Percentiles rank a stretch among this genome's conserved stretches.
Conservation (phyloP, 805 yeast species). For the Dipodascus geniculatus region DNA sequence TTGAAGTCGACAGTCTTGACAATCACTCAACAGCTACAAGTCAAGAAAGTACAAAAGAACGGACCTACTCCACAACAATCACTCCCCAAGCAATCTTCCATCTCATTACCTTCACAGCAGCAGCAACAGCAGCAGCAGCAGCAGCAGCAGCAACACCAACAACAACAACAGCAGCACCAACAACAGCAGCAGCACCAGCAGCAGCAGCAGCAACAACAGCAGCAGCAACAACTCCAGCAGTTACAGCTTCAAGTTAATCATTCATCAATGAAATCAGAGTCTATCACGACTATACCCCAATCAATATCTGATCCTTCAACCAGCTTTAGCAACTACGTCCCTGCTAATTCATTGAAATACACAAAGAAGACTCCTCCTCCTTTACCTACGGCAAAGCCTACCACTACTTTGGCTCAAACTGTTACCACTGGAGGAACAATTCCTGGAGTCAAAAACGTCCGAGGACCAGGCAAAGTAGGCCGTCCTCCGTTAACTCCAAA, state of each 20-base stretch:
- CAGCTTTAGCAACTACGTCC: not conserved
- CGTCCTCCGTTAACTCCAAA: not conserved
- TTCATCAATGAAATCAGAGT: not conserved
- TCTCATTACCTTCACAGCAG: too few species aligned
- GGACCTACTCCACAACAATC: not conserved
- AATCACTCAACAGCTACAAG: slow-evolving; percentile 7
- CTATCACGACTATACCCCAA: not conserved
- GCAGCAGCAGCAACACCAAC: too few species aligned
- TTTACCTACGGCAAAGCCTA: not conserved
- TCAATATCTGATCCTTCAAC: not conserved
- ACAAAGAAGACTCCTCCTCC: not conserved
- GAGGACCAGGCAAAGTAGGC: not conserved
- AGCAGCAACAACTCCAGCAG: not conserved
- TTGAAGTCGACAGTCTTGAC: slow-evolving; percentile 12
- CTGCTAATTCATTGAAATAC: not conserved
- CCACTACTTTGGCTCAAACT: not conserved
- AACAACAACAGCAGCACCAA: not conserved
- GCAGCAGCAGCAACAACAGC: not conserved
- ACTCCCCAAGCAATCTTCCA: not conserved
- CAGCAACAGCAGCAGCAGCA: too few species aligned
- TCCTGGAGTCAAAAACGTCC: not conserved
- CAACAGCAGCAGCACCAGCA: not conserved
- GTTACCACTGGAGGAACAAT: not conserved
- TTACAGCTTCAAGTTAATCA: not conserved
- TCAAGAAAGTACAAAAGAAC: not conserved